phyloP scores from a whole-genome alignment of 306 rosid genomes.

The Cucurbita pepo region DNA sequence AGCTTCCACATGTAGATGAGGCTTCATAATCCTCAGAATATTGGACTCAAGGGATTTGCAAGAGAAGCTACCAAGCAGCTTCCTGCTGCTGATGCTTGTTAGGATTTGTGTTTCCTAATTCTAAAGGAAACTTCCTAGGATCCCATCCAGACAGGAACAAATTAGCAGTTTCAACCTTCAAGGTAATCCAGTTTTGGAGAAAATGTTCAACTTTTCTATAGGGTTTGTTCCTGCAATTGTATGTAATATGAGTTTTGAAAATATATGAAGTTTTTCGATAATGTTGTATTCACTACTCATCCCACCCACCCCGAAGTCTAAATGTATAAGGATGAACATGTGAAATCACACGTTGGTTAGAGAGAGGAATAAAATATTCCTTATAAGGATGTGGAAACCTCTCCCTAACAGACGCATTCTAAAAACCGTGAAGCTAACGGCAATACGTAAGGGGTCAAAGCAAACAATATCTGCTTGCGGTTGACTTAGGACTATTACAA shows the following conservation, averaged over 20 bases:
- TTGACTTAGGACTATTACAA: too few species aligned
- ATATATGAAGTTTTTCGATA: neutral
- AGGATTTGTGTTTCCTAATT: neutral
- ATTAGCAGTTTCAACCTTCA: neutral
- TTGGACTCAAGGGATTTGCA: neutral
- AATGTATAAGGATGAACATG: neutral
- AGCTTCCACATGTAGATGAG: conserved; percentile 17
- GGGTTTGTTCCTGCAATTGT: neutral
- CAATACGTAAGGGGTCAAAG: too few species aligned
- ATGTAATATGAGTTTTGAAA: neutral
- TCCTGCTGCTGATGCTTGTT: too few species aligned
- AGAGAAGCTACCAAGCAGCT: neutral
- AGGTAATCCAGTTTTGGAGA: neutral
- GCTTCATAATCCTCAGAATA: neutral
- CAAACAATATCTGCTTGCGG: too few species aligned
- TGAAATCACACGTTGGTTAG: too few species aligned
- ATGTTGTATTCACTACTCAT: too few species aligned
- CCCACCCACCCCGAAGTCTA: neutral
- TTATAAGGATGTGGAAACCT: too few species aligned
- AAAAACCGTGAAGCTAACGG: too few species aligned
- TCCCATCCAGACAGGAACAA: neutral
- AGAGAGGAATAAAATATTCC: too few species aligned
- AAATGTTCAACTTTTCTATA: neutral
- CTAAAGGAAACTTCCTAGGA: neutral
- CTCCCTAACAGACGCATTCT: too few species aligned